Base-by-base conservation (phyloP, 495 filamentous ascomycete genomes). In the Lophium mytilinum region DNA sequence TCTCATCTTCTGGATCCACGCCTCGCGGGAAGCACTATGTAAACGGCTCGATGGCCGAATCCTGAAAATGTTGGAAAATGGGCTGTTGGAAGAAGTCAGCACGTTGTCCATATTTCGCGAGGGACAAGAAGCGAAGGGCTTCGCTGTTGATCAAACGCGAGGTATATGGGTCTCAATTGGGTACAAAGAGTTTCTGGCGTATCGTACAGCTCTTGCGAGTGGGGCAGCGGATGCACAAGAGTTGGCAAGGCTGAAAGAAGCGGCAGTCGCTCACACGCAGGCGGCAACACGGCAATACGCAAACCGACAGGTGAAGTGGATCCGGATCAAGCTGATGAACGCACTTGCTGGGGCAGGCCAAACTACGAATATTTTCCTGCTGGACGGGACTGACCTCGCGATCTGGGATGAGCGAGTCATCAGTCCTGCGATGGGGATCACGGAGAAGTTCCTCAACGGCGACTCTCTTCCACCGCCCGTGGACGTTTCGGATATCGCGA, bases 91-190 rank as follows among this genome's bases (percentile, higher is more conserved):
- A 1, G 83, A 97, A 72, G 85, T 88, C 0, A 69, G 78, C 46
- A 73, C 43, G 3, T 55, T 65, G 7, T 14, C 36, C 4, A 43
- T 67, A 1, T 78, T 95, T 60, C 80, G 80, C 36, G 68, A 78
- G 3, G 82, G 78, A 1, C 18, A 47, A 24, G 59, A 66, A 18
- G 65, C 71, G 0, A 63, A 75, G 9, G 85, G 83, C 0, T 68
- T 75, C 1, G 58, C 61, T 5, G 71, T 93, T 18, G 88, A 97
- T 61, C 74, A 78, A 49, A 85, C 80, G 0, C 80, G 83, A 33
- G 94, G 94, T 3, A 93, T 97, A 12, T 97, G 90, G 89, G 83
- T 93, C 50, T 92, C 90, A 10, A 97, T 99, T 62, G 94, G 94
- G 0, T 96, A 89, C 69, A 95, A 93, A 65, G 89, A 99, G 68